These are phyloP conservation scores for Trichoderma breve DNA, from an alignment of 2,329 filamentous ascomycete species.

Conservation along the genomic window DNA sequence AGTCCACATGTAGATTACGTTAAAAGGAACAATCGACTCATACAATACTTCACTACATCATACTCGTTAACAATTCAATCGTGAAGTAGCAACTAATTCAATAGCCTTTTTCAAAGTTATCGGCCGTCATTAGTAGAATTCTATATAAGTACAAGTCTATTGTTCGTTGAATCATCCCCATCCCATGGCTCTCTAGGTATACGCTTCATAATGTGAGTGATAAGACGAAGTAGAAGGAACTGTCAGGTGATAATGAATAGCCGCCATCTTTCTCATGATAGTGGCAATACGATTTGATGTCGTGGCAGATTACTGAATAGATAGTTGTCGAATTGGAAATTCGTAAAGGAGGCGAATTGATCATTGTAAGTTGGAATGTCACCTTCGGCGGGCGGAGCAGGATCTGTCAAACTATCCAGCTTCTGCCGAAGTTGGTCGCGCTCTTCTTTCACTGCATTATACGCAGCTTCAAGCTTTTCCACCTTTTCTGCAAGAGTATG, in stretches of 20 bases:
- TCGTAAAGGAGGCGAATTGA: not conserved
- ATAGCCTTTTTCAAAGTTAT: not conserved
- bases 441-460: not conserved
- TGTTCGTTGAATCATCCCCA: not conserved
- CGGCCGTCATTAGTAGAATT: not conserved
- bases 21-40: not conserved
- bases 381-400: not conserved
- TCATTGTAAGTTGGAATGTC: not conserved
- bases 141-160: not conserved
- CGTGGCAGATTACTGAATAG: not conserved
- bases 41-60: not conserved
- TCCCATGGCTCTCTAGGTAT: not conserved
- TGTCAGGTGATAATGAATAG: not conserved
- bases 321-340: not conserved
- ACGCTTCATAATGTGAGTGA: not conserved
- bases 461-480: not conserved
- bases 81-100: not conserved
- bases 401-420: not conserved
- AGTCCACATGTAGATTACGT: not conserved
- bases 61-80: not conserved
- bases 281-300: not conserved
- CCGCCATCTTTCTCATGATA: not conserved
- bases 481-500: not conserved
- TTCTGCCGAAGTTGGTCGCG: not conserved
- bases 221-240: not conserved